Base-by-base conservation (phyloP, 371 early-diverging fungal species). In the Paraphysoderma sedebokerense region DNA sequence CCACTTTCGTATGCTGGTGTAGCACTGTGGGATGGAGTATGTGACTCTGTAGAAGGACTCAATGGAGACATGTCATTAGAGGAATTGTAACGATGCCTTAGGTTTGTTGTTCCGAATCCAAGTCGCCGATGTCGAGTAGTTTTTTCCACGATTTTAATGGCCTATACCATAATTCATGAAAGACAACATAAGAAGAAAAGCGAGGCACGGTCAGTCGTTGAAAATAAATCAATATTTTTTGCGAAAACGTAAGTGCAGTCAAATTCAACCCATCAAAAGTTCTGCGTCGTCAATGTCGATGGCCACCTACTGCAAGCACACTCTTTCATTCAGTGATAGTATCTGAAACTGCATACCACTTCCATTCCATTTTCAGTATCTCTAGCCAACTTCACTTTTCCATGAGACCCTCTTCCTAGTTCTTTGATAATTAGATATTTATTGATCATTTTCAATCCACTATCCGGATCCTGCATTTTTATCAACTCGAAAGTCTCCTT, bases 331-430 rank as follows among this genome's bases (percentile, higher is more conserved):
- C n/a, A n/a, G n/a, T n/a, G n/a, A 33, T 11, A 7, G n/a, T 5
- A 23, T 34, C 36, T 19, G 33, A 31, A 37, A 11, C 8, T 35
- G 61, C 72, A 65, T 72, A 84, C 85, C 52, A 77, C 80, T 12
- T 74, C 66, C 50, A 85, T 77, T 32, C 75, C 76, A 0, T 82
- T 82, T n/a, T 74, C 66, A 19, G 69, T 69, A 55, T 90, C 86
- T 23, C 74, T 67, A 30, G 81, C 82, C 26, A 92, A 67, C 61
- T 92, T 89, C 32, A 96, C 97, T 67, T 91, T 92, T 22, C 95
- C 97, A 52, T 93, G 92, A 9, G 82, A 83, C 19, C 97, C 97
- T 44, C 91, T 70, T 15, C 97, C 97, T n/a, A 96, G 68, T 59
- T 91, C 90, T 49, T 63, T 68, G 11, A 91, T 58, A 13, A 96